Conservation (phyloP, 1,284 basidiomycete species). For the Cutaneotrichosporon cavernicola region DNA sequence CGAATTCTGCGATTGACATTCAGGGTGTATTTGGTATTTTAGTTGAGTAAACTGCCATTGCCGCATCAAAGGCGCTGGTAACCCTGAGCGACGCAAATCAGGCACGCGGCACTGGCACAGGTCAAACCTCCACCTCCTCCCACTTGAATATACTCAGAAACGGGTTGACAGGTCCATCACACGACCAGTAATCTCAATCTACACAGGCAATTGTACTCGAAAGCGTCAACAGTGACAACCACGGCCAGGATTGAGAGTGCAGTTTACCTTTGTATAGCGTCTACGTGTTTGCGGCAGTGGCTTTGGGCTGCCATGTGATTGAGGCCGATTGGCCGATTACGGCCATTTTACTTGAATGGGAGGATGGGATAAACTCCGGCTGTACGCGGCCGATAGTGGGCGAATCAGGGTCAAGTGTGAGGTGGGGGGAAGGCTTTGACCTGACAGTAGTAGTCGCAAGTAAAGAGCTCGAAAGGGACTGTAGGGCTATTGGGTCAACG, state of each 20-base stretch:
- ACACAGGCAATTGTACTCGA: no score
- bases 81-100: constrained; percentile 7
- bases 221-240: no score
- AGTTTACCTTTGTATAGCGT: neutral
- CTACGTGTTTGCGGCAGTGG: neutral
- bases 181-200: no score
- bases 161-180: no score
- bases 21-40: no score
- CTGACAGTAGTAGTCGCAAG: no score
- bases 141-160: neutral
- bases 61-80: neutral
- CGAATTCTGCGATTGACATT: no score
- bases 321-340: constrained; percentile 5
- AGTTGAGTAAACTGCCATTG: neutral
- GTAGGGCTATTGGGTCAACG: no score
- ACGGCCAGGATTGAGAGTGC: no score
- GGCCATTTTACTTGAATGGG: neutral
- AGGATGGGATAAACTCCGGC: neutral
- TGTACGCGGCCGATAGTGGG: constrained; percentile 3
- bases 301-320: no score
- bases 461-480: no score
- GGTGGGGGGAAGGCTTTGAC: no score
- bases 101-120: constrained; percentile 3
- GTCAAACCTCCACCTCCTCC: neutral
- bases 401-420: neutral